A percentile compares a stretch with the other conserved stretches of the same genome.
These are phyloP conservation scores for Cucurbita argyrosperma DNA, from an alignment of 306 rosid species.

Conservation along the genomic window DNA sequence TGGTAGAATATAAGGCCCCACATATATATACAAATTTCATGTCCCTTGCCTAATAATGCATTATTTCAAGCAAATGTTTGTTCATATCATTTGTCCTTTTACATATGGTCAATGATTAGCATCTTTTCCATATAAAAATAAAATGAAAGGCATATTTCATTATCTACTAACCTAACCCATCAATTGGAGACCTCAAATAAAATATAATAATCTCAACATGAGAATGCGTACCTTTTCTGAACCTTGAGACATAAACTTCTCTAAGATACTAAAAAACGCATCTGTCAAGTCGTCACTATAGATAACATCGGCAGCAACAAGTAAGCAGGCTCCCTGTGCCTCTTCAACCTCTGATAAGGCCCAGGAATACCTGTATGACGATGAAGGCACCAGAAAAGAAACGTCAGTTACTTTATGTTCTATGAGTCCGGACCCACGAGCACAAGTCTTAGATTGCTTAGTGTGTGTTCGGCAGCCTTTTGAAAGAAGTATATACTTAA, in stretches of 20 bases:
- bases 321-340: conserved; percentile 55
- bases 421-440: not conserved
- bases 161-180: not conserved
- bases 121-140: not conserved
- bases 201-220: not conserved
- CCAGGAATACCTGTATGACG: conserved; percentile 53
- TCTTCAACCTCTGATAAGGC: conserved; percentile 49
- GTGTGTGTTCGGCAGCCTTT: not conserved
- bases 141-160: not conserved
- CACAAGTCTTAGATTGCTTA: not conserved
- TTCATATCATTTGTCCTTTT: not conserved
- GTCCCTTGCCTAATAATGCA: not conserved
- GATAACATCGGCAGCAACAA: conserved; percentile 86
- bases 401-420: not conserved
- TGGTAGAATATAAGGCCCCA: not conserved
- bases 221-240: conserved; percentile 43
- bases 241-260: conserved; percentile 56
- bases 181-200: not conserved
- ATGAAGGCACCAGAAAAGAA: not conserved
- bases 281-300: conserved; percentile 74
- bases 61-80: not conserved
- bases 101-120: not conserved
- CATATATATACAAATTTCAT: not conserved
- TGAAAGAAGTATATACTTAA: not conserved
- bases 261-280: conserved; percentile 54